phyloP scores from a whole-genome alignment of 768 basidiomycete genomes.

The Rhodosporidiobolus odoratus region DNA sequence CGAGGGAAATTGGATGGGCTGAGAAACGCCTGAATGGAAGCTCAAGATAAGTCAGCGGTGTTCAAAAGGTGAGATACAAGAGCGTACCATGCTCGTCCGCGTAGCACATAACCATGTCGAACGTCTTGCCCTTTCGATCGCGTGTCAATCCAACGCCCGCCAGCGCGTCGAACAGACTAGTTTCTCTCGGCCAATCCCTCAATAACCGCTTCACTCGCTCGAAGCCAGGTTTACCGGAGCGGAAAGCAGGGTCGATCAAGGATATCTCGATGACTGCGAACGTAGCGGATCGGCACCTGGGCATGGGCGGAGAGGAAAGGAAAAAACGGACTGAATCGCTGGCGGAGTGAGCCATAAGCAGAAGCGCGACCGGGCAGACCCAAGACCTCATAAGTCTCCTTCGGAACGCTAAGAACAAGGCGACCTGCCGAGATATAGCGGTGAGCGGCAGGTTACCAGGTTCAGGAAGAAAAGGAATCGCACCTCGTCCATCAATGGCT shows the following conservation, averaged over 20 bases:
- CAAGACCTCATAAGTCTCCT: slow-evolving; percentile 35
- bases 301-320: no score
- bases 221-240: slow-evolving; percentile 24
- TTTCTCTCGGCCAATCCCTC: slow-evolving; percentile 11
- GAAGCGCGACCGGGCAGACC: slow-evolving; percentile 31
- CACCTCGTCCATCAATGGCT: slow-evolving; percentile 33
- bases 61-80: neutral
- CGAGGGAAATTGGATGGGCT: slow-evolving; percentile 1
- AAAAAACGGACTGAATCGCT: slow-evolving; percentile 26
- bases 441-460: neutral
- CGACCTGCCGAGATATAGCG: slow-evolving; percentile 12
- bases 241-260: slow-evolving; percentile 19
- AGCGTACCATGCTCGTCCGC: slow-evolving; percentile 4
- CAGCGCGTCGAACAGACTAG: slow-evolving; percentile 22
- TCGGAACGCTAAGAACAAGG: slow-evolving; percentile 24
- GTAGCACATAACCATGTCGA: slow-evolving; percentile 25
- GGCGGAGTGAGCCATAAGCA: slow-evolving; percentile 16
- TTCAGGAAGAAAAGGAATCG: neutral
- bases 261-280: slow-evolving; percentile 30
- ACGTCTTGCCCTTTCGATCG: slow-evolving; percentile 1
- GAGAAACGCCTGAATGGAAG: neutral
- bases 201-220: slow-evolving; percentile 20
- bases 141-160: neutral
- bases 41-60: neutral
- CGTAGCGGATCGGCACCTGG: neutral